Evolutionary conservation across 768 basidiomycete species (phyloP).

Genomic region (Mrakia frigida): DNA sequence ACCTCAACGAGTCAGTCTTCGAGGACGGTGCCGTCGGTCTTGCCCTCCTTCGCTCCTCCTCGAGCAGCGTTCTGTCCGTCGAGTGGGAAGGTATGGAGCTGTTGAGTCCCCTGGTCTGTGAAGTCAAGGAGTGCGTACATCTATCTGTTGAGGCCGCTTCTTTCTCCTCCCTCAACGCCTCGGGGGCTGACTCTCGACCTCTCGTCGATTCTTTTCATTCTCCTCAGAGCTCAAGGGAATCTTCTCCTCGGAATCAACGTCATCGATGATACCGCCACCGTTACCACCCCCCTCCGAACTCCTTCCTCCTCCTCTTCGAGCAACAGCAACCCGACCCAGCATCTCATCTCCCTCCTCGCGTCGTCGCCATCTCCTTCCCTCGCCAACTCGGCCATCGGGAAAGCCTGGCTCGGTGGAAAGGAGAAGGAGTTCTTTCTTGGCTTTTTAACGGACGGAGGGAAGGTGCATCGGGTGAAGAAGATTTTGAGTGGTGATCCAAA

Average conservation of each 20-base stretch:
- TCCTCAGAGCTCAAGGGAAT: constrained; percentile 43
- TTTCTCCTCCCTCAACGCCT: neutral
- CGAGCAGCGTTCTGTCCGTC: constrained; percentile 15
- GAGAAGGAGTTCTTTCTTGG: constrained; percentile 44
- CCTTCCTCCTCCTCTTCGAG: neutral
- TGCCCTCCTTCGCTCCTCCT: constrained; percentile 33
- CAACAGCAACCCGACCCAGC: constrained; percentile 41
- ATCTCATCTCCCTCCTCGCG: constrained; percentile 40
- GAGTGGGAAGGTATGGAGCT: constrained; percentile 37
- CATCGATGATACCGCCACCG: neutral
- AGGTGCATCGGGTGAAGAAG: constrained; percentile 37
- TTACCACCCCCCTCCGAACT: neutral
- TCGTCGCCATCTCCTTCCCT: constrained; percentile 15
- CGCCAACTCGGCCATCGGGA: constrained; percentile 18
- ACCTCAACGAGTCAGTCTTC: constrained; percentile 34
- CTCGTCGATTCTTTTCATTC: neutral
- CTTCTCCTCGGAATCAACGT: constrained; percentile 38
- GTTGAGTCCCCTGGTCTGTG: constrained; percentile 31
- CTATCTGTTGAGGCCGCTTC: neutral
- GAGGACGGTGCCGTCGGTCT: constrained; percentile 39
- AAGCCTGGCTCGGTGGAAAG: constrained; percentile 35
- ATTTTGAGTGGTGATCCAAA: constrained; percentile 44
- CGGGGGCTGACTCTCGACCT: neutral
- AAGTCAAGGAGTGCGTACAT: constrained; percentile 37
- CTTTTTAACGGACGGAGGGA: constrained; percentile 29